These are phyloP conservation scores for Fusarium anthophilum DNA, from an alignment of 2,329 filamentous ascomycete genomes.

Conservation along the genomic window DNA sequence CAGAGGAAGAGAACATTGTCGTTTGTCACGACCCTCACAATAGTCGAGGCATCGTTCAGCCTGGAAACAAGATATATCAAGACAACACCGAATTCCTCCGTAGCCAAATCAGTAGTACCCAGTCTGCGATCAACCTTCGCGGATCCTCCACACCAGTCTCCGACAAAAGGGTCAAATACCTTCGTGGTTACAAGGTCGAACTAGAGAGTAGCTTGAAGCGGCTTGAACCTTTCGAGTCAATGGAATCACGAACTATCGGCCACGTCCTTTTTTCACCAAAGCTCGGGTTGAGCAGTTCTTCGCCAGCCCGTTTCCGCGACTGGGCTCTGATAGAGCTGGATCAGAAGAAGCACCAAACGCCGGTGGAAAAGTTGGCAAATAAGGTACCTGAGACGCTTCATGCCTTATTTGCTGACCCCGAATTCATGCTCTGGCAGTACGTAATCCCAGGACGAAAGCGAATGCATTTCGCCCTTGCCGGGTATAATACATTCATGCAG, in stretches of 20 bases:
- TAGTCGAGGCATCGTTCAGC: not conserved
- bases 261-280: not conserved
- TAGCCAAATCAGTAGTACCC: rapidly evolving
- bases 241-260: not conserved
- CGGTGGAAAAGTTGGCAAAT: rapidly evolving
- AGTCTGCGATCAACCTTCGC: rapidly evolving
- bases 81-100: rapidly evolving
- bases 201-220: rapidly evolving
- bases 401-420: too few species aligned
- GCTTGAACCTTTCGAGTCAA: not conserved
- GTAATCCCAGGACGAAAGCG: not conserved
- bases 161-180: rapidly evolving
- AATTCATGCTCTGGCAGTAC: not conserved
- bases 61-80: not conserved
- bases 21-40: rapidly evolving
- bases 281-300: not conserved
- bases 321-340: not conserved
- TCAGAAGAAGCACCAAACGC: not conserved
- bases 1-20: not conserved
- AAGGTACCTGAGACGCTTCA: not conserved
- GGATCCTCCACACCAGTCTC: rapidly evolving
- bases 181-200: rapidly evolving
- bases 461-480: rapidly evolving
- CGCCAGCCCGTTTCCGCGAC: not conserved
- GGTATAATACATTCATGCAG: rapidly evolving